A percentile compares a stretch with the other conserved stretches of the same genome.
Evolutionary conservation across 768 basidiomycete species (phyloP).

Genomic region (Lactarius pseudohatsudake): DNA sequence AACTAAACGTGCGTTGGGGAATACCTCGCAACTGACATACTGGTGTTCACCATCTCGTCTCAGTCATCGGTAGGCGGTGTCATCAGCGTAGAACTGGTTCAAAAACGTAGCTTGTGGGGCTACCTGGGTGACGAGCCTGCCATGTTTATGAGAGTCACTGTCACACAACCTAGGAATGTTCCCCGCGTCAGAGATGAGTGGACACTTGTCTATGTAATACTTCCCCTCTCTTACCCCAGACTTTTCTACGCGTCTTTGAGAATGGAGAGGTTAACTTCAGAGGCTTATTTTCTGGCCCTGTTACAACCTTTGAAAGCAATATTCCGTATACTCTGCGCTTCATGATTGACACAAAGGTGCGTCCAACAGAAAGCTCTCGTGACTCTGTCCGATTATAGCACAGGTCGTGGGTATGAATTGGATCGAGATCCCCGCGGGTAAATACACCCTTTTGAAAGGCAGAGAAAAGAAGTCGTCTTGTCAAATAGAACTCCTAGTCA

Average conservation of each 20-base stretch:
- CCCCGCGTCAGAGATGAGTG: conserved; percentile 92
- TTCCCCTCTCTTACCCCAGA: conserved; percentile 13
- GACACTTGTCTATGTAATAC: conserved; percentile 31
- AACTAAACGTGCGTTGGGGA: conserved; percentile 66
- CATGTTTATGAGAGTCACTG: conserved; percentile 83
- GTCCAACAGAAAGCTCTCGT: background rate
- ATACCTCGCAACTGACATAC: background rate
- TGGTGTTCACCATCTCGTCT: background rate
- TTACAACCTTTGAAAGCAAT: conserved; percentile 90
- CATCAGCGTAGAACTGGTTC: conserved; percentile 54
- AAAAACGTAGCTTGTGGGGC: conserved; percentile 79
- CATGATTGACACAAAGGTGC: conserved; percentile 96
- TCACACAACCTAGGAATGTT: conserved; percentile 68
- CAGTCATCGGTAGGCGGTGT: conserved; percentile 39
- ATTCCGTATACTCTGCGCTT: conserved; percentile 88
- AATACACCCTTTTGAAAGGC: conserved; percentile 63
- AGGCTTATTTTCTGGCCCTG: conserved; percentile 45
- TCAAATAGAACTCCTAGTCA: conserved; percentile 83
- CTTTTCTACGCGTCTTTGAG: conserved; percentile 49
- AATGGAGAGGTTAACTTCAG: conserved; percentile 52
- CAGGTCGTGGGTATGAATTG: conserved; percentile 99
- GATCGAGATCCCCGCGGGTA: conserved; percentile 88
- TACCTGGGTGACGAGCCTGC: conserved; percentile 79
- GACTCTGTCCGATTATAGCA: background rate
- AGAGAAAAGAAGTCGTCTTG: conserved; percentile 72